Percentiles rank a stretch among this genome's conserved stretches.
Evolutionary conservation across 2,329 filamentous ascomycete genomes (phyloP).

Genomic region (Phyllosticta ampelicida): DNA sequence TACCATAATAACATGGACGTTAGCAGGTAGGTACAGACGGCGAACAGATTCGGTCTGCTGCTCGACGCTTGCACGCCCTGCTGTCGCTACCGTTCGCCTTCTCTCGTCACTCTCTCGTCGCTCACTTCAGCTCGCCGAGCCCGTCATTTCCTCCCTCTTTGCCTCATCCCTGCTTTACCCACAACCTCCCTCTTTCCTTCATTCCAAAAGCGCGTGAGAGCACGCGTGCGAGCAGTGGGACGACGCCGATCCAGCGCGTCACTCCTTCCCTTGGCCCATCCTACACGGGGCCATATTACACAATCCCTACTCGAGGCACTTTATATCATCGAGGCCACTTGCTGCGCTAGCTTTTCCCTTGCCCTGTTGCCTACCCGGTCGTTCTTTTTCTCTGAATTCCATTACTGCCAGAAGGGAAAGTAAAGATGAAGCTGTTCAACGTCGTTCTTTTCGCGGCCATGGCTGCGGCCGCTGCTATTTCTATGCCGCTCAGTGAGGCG

Average conservation of each 20-base stretch:
- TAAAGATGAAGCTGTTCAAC: conserved; percentile 1
- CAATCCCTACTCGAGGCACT: not conserved
- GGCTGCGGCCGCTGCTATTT: not conserved
- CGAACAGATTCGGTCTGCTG: not conserved
- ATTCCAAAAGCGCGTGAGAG: not conserved
- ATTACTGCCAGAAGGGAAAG: not conserved
- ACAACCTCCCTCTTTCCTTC: not conserved
- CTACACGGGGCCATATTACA: not conserved
- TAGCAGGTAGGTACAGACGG: not conserved
- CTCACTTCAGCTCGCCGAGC: not conserved
- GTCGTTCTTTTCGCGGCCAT: not conserved
- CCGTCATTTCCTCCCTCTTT: not conserved
- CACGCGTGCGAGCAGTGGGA: not conserved
- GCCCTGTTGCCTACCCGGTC: not conserved
- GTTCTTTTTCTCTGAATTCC: not conserved
- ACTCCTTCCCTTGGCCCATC: not conserved
- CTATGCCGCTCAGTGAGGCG: conserved; percentile 4
- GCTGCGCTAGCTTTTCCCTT: not conserved
- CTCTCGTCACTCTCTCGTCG: not conserved
- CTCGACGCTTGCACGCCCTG: not conserved
- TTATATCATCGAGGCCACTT: not conserved
- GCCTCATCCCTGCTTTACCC: not conserved
- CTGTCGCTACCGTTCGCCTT: not conserved
- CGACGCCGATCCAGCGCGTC: not conserved
- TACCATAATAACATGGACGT: not conserved